Percentiles rank a stretch among this genome's conserved stretches.
These are phyloP conservation scores for Fusarium temperatum DNA, from an alignment of 2,329 filamentous ascomycete genomes.

Conservation along the genomic window DNA sequence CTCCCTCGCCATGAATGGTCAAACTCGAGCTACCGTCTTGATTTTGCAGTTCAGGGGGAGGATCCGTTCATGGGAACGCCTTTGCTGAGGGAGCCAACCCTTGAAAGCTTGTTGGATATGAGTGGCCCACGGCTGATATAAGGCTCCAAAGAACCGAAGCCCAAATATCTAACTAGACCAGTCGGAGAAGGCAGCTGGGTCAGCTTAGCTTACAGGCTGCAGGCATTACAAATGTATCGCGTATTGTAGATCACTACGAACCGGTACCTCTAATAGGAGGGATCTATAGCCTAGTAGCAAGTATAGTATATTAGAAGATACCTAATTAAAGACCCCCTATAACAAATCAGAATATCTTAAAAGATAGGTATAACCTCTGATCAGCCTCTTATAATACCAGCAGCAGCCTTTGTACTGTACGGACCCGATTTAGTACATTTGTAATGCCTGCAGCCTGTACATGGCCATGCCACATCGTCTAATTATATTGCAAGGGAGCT, in stretches of 20 bases:
- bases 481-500: slow-evolving; percentile 26
- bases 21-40: background rate
- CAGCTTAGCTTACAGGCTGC: slow-evolving; percentile 34
- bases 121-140: slow-evolving; percentile 5
- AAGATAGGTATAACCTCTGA: too few species aligned
- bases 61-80: background rate
- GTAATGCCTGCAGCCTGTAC: too few species aligned
- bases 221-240: too few species aligned
- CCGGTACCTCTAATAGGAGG: too few species aligned
- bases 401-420: too few species aligned
- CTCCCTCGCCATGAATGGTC: background rate
- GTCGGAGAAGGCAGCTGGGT: slow-evolving; percentile 12
- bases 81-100: slow-evolving; percentile 2
- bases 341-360: too few species aligned
- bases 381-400: too few species aligned
- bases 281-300: too few species aligned
- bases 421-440: too few species aligned
- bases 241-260: too few species aligned
- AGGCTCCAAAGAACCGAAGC: background rate
- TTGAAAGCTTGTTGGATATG: slow-evolving; percentile 3
- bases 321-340: too few species aligned
- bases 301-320: too few species aligned
- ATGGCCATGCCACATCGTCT: slow-evolving; percentile 28
- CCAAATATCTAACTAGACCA: slow-evolving; percentile 16
- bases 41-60: slow-evolving; percentile 17